Evolutionary conservation across 306 rosid species (phyloP), one percentile per base, ranked within the genome.

Genomic region (Boehmeria nivea): DNA sequence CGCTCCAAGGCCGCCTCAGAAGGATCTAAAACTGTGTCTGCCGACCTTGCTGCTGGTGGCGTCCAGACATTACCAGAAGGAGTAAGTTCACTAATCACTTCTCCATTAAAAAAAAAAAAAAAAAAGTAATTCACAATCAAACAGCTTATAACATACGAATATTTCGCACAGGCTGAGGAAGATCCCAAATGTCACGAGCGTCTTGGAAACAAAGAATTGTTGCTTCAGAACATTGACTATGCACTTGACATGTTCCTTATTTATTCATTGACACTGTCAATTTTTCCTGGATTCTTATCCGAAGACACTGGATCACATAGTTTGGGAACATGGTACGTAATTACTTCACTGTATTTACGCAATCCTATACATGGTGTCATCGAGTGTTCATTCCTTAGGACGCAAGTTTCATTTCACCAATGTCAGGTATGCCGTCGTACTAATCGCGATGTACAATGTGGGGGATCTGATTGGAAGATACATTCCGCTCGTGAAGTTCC

Each of bases 241-340:
- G 95, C 87, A 5, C 7, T 82, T 51, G 93, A 80, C 65, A 64
- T 84, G 73, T 87, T 80, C 64, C 76, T 84, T 20, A 66, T 75
- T 25, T 87, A 78, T 52, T 61, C 21, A 0, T 76, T 91, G 23
- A 82, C 95, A 36, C 46, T 91, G 25, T 82, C 96, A 38, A 87
- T 84, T 50, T 90, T 84, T 70, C 94, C 98, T 20, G 98, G 98
- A 61, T 90, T 90, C 83, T 64, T 86, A 67, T 84, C 89, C 26
- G 98, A 90, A 69, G 98, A 90, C 59, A 90, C 95, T 4, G 94
- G 95, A 59, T 43, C 71, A 36, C 94, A 90, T 69, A 68, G 87
- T 58, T 65, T 87, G 63, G 95, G 98, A 19, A 23, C 79, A 11
- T 90, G 98, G 98, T 87, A 76, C 43, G 78, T 48, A 14, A 31